Conservation (phyloP, 73 alveolate genomes). For the Paramecium octaurelia region DNA sequence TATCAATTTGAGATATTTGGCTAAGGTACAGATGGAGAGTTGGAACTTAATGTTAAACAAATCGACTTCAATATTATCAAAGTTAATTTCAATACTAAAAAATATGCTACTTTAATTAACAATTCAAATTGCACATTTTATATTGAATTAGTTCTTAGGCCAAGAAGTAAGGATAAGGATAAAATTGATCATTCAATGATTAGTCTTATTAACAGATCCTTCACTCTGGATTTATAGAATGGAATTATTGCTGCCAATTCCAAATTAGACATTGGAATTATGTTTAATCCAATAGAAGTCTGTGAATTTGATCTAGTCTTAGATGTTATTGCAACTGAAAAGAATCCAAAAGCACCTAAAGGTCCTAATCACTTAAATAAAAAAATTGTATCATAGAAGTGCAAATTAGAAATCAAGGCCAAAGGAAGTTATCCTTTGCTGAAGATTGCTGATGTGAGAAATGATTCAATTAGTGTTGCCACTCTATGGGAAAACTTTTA, state of each 20-base stretch:
- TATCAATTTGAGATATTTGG: constrained; percentile 80
- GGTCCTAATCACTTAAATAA: constrained; percentile 69
- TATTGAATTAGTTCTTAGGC: constrained; percentile 83
- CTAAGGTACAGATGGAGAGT: constrained; percentile 94
- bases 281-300: constrained; percentile 91
- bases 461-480: constrained; percentile 86
- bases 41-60: constrained; percentile 81
- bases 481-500: constrained; percentile 95
- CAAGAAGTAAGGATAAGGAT: constrained; percentile 72
- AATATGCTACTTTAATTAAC: constrained; percentile 85
- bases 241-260: constrained; percentile 95
- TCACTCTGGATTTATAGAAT: constrained; percentile 90
- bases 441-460: constrained; percentile 94
- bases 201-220: constrained; percentile 69
- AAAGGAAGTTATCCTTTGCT: constrained; percentile 96
- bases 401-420: constrained; percentile 86
- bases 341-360: constrained; percentile 76
- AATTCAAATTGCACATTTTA: constrained; percentile 91
- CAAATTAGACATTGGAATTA: constrained; percentile 89
- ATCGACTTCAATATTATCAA: constrained; percentile 94
- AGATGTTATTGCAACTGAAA: constrained; percentile 88
- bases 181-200: constrained; percentile 54
- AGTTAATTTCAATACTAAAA: constrained; percentile 89
- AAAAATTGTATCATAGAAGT: constrained; percentile 63
- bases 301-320: constrained; percentile 87